phyloP scores from a whole-genome alignment of 2,329 filamentous ascomycete genomes.

The Elsinoe batatas region DNA sequence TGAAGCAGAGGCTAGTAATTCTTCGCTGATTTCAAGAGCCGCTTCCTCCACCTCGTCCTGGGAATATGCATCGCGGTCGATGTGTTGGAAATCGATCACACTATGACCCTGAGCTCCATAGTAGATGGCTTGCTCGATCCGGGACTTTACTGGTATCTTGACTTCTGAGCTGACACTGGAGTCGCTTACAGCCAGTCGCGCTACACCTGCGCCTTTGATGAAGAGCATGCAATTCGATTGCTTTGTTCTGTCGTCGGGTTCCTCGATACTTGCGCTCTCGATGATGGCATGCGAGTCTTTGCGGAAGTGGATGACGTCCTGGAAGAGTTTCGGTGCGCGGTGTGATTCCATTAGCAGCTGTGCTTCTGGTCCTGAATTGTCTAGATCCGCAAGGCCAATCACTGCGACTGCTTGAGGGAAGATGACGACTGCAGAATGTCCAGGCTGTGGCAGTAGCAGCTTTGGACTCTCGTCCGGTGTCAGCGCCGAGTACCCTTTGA shows the following conservation, averaged over 20 bases:
- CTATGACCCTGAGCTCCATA: conserved; percentile 75
- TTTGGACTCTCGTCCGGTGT: conserved; percentile 37
- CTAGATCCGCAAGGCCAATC: conserved; percentile 57
- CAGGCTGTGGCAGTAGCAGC: conserved; percentile 67
- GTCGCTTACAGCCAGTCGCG: conserved; percentile 44
- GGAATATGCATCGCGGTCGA: conserved; percentile 53
- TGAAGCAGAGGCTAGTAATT: conserved; percentile 70
- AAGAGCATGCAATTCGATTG: conserved; percentile 42
- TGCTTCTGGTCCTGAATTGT: conserved; percentile 58
- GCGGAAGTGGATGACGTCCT: conserved; percentile 77
- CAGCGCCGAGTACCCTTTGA: conserved; percentile 46
- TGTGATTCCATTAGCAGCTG: conserved; percentile 63
- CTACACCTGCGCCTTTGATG: conserved; percentile 47
- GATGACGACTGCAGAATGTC: conserved; percentile 69
- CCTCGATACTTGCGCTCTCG: conserved; percentile 41
- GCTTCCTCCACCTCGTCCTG: conserved; percentile 64
- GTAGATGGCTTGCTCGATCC: conserved; percentile 90
- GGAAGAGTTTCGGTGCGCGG: conserved; percentile 57
- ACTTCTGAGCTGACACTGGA: conserved; percentile 48
- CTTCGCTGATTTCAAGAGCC: conserved; percentile 65
- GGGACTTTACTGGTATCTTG: conserved; percentile 69
- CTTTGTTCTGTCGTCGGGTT: conserved; percentile 27
- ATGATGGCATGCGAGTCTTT: conserved; percentile 40
- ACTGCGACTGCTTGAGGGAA: conserved; percentile 72
- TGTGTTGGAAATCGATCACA: conserved; percentile 71